Base-by-base conservation (phyloP, 2,329 filamentous ascomycete species). In the Fusarium metavorans region DNA sequence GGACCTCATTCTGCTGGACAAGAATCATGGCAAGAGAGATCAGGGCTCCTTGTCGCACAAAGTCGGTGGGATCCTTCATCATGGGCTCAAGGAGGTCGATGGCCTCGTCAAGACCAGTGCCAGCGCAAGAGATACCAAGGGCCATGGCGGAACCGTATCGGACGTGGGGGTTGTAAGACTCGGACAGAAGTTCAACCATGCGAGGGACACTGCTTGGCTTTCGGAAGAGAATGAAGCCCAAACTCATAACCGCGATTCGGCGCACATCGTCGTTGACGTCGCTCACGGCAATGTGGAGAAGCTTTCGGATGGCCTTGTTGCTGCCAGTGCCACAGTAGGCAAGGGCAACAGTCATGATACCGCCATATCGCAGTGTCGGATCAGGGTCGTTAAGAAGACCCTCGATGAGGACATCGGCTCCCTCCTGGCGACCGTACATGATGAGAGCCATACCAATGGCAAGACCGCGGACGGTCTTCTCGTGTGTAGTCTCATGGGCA, bases 11-110 rank as follows among this genome's bases (percentile, higher is more conserved):
- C 83, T 98, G 97, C 85, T 99, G 97, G n/a, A 98, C 94, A 89
- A 99, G 92, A 79, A 99, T 98, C 97, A 99, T 99, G 70, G 97
- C 91, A 67, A 98, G 88, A 4, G 97, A 91, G 78, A 99, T 98
- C 73, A 98, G 88, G 45, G 97, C 96, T 81, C 97, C 97, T 84
- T 99, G 97, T 77, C 97, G 93, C 62, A 99, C 97, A 82, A 99
- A 99, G 85, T 99, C 97, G 68, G 95, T 97, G 9, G 97, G 97
- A 78, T 99, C 97, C 88, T 98, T 99, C 87, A 98, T 95, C 97
- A 99, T 99, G 20, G 97, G 97, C 86, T 99, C 97, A 6, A 99
- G 89, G 20, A 99, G 89, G 80, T 99, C 97, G 72, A 98, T 97
- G 25, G 97, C 97, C 85, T 99, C 97, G 73, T 98, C 95, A 34